Evolutionary conservation across 148 eudicot genomes (phyloP).

Genomic region (Vaccinium corymbosum): DNA sequence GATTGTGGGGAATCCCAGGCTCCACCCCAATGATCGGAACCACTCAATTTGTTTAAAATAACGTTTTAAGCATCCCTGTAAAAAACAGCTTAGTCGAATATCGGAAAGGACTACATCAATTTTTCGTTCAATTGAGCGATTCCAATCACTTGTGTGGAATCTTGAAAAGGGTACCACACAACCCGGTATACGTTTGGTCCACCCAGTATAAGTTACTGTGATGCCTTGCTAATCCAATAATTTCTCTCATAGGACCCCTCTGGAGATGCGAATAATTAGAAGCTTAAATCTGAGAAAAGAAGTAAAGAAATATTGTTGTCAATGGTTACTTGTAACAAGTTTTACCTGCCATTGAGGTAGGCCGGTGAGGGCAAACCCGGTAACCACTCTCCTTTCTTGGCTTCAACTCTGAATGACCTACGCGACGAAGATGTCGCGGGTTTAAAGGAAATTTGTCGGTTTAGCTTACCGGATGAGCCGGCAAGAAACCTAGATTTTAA

Average conservation of each 20-base stretch:
- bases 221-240: background rate
- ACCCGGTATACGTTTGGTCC: too few species aligned
- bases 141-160: too few species aligned
- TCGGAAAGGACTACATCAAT: too few species aligned
- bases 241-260: background rate
- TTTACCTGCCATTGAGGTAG: slow-evolving; percentile 87
- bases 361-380: slow-evolving; percentile 86
- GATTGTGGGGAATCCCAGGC: too few species aligned
- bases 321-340: background rate
- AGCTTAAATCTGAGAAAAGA: background rate
- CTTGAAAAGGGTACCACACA: too few species aligned
- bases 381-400: slow-evolving; percentile 97
- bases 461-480: slow-evolving; percentile 61
- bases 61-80: too few species aligned
- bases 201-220: background rate
- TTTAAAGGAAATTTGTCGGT: slow-evolving; percentile 43
- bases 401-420: slow-evolving; percentile 63
- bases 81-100: too few species aligned
- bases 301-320: too few species aligned
- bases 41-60: too few species aligned
- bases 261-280: background rate
- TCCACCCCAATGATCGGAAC: too few species aligned
- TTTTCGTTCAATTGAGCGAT: too few species aligned
- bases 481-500: slow-evolving; percentile 51
- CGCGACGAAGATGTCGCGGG: slow-evolving; percentile 30